Evolutionary conservation across 2,329 filamentous ascomycete genomes (phyloP), one percentile per base, ranked within the genome.

Genomic region (Penicillium sp.): DNA sequence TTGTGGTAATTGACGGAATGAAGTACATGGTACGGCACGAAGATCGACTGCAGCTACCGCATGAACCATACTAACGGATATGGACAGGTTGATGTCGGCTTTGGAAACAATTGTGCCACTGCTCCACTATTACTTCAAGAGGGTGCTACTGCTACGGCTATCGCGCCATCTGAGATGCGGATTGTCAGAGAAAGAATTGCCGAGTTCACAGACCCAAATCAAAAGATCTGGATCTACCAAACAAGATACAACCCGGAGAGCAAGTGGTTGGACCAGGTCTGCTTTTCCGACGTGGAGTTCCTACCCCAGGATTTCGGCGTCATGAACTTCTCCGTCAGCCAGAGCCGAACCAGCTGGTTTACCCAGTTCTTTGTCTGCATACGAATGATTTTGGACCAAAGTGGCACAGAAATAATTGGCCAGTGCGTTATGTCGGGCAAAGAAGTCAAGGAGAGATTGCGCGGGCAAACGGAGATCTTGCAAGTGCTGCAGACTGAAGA

Each of bases 251-350:
- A 67, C 4, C 38, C 61, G 0, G 67, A 75, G 0, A 69, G 66
- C 41, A 70, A 72, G 2, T 89, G 83, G 80, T 70, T 75, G 21
- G 70, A 77, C 1, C 77, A 75, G 42, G 87, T 87, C 64, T 79
- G 76, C 53, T 89, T 88, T 64, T 75, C 77, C 2, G 80, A 85
- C 53, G 70, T 76, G 15, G 83, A 86, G 64, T 86, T 84, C 64
- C 62, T 80, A 31, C 75, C 74, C 4, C 65, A 70, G 38, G 83
- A 87, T 64, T 86, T 81, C 58, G 74, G 73, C 32, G 70, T 83
- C 6, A 73, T 84, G 71, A 85, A 79, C 63, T 78, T 72, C 57
- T 77, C 62, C 41, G 79, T 77, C 1, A 80, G 77, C 54, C 73
- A 72, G 39, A 70, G 67, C 48, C 65, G 69, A 21, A 62, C 64